Base-by-base conservation (phyloP, 2,329 filamentous ascomycete species). In the Fusarium setosum region DNA sequence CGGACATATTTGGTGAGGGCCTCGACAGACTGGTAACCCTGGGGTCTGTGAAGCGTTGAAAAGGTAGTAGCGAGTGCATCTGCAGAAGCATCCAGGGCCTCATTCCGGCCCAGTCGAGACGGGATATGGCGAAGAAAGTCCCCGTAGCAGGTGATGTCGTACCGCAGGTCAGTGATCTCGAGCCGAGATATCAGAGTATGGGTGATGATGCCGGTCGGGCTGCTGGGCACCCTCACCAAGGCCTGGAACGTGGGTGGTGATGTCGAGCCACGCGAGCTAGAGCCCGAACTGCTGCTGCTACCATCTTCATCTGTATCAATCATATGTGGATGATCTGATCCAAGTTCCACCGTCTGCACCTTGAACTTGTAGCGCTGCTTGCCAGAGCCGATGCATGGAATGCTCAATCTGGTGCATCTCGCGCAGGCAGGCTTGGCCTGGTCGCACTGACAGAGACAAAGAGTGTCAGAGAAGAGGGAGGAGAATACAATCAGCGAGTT, bases 291-390 rank as follows among this genome's bases (percentile, higher is more conserved):
- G n/a, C 44, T 52, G 15, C 17, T 53, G 1, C 50, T 50, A 0
- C 37, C 38, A 1, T 62, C 61, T 18, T 68, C 54, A 15, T 68
- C 65, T 3, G 35, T 49, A 0, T 56, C 48, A 20, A 66, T 15
- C n/a, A 41, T 52, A 4, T 59, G 49, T 1, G 56, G 51, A 4
- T 41, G 48, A 4, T 44, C 57, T 6, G 61, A 60, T 11, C 48
- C 42, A 2, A 24, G n/a, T 2, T 67, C 61, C 1, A 73, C 42
- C 1, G 48, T 69, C 44, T 75, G 69, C 23, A 83, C 74, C 60
- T 82, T 80, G 72, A 85, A 85, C 72, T 83, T 84, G 74, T 76
- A 85, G 42, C 83, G 76, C 54, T 79, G 76, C 67, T 81, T 74
- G 4, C 83, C 83, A 4, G 77, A 77, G 10, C 83, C 83, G 23